These are phyloP conservation scores for Sequoiadendron giganteum DNA, from an alignment of 75 land plant genomes.

Conservation along the genomic window DNA sequence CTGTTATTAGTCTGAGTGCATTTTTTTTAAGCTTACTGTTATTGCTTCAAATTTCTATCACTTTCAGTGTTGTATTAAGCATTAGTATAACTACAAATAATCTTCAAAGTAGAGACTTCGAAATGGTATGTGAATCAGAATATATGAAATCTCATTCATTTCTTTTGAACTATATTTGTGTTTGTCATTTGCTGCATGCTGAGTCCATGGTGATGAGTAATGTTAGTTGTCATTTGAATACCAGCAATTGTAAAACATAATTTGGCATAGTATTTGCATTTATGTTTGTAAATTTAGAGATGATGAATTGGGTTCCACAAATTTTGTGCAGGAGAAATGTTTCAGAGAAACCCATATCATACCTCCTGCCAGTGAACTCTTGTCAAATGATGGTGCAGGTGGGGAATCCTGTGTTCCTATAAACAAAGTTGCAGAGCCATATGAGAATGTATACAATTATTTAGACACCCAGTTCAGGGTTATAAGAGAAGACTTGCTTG, in stretches of 20 bases:
- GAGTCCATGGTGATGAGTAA: not conserved
- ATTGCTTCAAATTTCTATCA: not conserved
- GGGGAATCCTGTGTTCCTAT: not conserved
- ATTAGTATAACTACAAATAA: not conserved
- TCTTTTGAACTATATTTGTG: not conserved
- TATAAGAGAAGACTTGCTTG: slow-evolving; percentile 19
- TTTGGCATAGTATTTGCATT: not conserved
- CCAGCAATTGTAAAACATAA: not conserved
- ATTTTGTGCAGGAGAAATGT: not conserved
- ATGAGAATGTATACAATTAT: not conserved
- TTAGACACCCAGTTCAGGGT: slow-evolving; percentile 20
- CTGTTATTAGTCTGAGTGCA: too few species aligned
- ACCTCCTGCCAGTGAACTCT: not conserved
- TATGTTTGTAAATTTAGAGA: not conserved
- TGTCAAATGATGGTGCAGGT: not conserved
- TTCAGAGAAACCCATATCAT: slow-evolving; percentile 6
- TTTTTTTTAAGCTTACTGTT: too few species aligned
- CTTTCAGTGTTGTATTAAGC: not conserved
- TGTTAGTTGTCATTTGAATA: not conserved
- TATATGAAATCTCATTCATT: not conserved
- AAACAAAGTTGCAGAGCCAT: slow-evolving; percentile 13
- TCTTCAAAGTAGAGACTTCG: not conserved
- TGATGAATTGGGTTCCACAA: not conserved
- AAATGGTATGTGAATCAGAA: not conserved
- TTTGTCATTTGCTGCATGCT: not conserved